These are phyloP conservation scores for Neofusicoccum sp. DNA, from an alignment of 2,329 filamentous ascomycete genomes.

Conservation along the genomic window DNA sequence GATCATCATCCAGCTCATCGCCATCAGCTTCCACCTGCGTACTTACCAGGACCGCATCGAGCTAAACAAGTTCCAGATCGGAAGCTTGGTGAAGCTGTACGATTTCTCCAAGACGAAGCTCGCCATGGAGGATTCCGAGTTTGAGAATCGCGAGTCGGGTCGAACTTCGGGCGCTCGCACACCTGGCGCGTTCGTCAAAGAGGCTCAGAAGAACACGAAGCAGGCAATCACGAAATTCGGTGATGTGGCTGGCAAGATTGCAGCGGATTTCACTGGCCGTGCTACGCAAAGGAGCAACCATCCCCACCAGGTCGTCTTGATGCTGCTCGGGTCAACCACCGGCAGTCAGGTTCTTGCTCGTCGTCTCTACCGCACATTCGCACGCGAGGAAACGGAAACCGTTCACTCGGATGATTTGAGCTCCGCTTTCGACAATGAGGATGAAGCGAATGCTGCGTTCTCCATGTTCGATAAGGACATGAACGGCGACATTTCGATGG, in stretches of 20 bases:
- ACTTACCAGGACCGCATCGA: slow-evolving; percentile 92
- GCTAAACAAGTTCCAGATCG: slow-evolving; percentile 88
- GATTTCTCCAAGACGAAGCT: slow-evolving; percentile 66
- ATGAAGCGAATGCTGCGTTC: slow-evolving; percentile 88
- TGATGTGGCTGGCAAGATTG: slow-evolving; percentile 81
- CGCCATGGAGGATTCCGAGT: slow-evolving; percentile 73
- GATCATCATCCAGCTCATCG: slow-evolving; percentile 92
- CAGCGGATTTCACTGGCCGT: slow-evolving; percentile 88
- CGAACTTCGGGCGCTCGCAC: slow-evolving; percentile 67
- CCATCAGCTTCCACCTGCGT: slow-evolving; percentile 86
- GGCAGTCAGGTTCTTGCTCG: slow-evolving; percentile 84
- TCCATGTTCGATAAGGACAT: slow-evolving; percentile 94
- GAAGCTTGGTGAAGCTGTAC: slow-evolving; percentile 66
- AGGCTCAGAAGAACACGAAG: slow-evolving; percentile 72
- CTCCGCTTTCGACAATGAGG: slow-evolving; percentile 75
- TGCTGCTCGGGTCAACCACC: slow-evolving; percentile 70
- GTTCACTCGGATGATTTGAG: slow-evolving; percentile 78
- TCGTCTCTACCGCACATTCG: slow-evolving; percentile 84
- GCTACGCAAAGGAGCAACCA: slow-evolving; percentile 69
- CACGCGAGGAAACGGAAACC: slow-evolving; percentile 72
- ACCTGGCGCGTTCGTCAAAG: slow-evolving; percentile 70
- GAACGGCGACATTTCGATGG: slow-evolving; percentile 95
- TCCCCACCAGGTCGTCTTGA: slow-evolving; percentile 80
- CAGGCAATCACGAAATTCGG: slow-evolving; percentile 78
- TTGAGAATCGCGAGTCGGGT: slow-evolving; percentile 60